Evolutionary conservation across 106 monocot species (phyloP).

Genomic region (Gastrodia elata): DNA sequence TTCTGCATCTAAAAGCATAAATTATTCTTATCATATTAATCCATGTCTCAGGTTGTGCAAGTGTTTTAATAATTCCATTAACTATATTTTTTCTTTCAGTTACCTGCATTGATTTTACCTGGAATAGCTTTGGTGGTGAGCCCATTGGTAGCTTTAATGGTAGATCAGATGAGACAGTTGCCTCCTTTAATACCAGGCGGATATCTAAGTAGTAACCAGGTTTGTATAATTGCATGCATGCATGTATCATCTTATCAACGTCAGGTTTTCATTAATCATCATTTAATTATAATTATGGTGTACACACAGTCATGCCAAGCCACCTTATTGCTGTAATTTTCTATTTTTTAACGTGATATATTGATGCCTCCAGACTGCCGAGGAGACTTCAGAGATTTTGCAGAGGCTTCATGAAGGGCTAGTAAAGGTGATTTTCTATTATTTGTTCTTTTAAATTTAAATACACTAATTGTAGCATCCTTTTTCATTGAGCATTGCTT

Average conservation of each 20-base stretch:
- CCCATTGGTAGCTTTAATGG: constrained; percentile 86
- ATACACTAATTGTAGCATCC: too few relatives aligned
- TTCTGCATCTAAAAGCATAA: not conserved
- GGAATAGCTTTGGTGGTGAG: constrained; percentile 87
- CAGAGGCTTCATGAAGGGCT: constrained; percentile 44
- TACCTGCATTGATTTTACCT: constrained; percentile 77
- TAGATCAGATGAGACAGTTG: constrained; percentile 80
- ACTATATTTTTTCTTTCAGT: constrained; percentile 23
- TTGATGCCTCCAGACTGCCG: constrained; percentile 44
- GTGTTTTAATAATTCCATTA: not conserved
- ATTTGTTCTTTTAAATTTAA: not conserved
- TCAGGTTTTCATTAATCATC: not conserved
- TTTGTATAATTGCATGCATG: constrained; percentile 8
- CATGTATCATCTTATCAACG: not conserved
- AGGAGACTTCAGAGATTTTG: constrained; percentile 60
- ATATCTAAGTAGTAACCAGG: constrained; percentile 87
- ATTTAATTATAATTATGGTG: not conserved
- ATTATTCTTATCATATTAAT: not conserved
- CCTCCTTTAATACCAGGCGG: constrained; percentile 65
- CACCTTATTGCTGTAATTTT: not conserved
- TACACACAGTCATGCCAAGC: not conserved
- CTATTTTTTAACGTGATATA: not conserved
- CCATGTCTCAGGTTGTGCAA: not conserved
- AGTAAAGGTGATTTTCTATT: constrained; percentile 57
- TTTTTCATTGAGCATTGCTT: too few relatives aligned